These are phyloP conservation scores for Saccharomycopsis selenospora DNA, from an alignment of 805 yeast genomes.

Conservation along the genomic window DNA sequence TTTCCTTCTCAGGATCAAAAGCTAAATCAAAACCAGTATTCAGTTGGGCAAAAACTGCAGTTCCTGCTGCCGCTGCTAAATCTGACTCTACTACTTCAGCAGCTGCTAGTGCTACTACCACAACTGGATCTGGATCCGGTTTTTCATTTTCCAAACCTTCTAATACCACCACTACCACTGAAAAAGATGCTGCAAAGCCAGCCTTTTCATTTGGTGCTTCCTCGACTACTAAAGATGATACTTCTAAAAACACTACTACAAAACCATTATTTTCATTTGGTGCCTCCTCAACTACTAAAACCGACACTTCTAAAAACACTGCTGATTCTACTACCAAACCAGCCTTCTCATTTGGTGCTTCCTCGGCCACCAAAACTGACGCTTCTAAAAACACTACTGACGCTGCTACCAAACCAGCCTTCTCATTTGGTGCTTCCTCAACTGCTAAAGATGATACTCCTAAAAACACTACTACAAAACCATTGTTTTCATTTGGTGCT, in stretches of 20 bases:
- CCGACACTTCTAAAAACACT: neutral
- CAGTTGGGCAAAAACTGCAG: constrained; percentile 17
- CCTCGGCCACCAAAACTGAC: constrained; percentile 4
- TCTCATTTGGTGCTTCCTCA: constrained; percentile 19
- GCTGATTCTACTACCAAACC: neutral
- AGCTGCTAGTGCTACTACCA: neutral
- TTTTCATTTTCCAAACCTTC: constrained; percentile 5
- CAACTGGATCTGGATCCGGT: constrained; percentile 1
- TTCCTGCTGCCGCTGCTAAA: neutral
- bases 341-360: neutral
- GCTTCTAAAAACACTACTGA: constrained; percentile 1
- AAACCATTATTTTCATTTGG: constrained; percentile 7
- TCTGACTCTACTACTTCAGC: neutral
- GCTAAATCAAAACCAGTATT: constrained; percentile 12
- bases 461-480: neutral
- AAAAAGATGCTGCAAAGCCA: constrained; percentile 9
- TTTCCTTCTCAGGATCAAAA: constrained; percentile 6
- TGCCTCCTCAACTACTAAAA: neutral
- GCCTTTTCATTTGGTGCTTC: constrained; percentile 20
- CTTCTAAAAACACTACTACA: neutral
- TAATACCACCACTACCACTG: neutral
- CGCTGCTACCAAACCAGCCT: constrained; percentile 13
- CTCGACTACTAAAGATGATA: constrained; percentile 5
- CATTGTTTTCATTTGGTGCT: constrained; percentile 6
- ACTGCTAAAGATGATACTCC: constrained; percentile 4